A percentile compares a stretch with the other conserved stretches of the same genome.
Conservation (phyloP, 2,329 filamentous ascomycete genomes). For the Diaporthe citri region DNA sequence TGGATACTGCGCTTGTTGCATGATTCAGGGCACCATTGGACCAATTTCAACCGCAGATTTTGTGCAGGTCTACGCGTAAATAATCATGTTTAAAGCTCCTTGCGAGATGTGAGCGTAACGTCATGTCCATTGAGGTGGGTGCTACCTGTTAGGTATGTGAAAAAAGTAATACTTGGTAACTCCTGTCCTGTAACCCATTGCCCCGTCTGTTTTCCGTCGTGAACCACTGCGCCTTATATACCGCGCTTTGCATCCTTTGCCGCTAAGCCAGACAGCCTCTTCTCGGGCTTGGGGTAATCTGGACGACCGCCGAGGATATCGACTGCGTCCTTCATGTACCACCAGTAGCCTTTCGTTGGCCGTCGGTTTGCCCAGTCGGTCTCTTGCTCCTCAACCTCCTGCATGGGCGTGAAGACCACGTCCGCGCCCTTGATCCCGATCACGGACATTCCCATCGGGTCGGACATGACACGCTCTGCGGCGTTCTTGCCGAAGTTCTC, state of each 20-base stretch:
- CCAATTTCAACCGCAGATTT: not conserved
- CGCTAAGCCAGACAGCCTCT: slow-evolving; percentile 61
- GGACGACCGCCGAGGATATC: slow-evolving; percentile 86
- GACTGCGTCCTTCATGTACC: slow-evolving; percentile 82
- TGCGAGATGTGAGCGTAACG: slow-evolving; percentile 13
- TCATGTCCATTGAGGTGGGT: slow-evolving; percentile 21
- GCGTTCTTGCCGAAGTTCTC: slow-evolving; percentile 79
- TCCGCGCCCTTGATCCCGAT: slow-evolving; percentile 94
- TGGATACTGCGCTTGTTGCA: not conserved
- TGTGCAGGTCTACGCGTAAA: not conserved
- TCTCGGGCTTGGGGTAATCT: slow-evolving; percentile 62
- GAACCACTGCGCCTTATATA: slow-evolving; percentile 43
- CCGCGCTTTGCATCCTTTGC: slow-evolving; percentile 75
- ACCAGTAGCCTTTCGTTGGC: slow-evolving; percentile 89
- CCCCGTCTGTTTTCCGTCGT: slow-evolving; percentile 13
- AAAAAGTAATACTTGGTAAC: slow-evolving; percentile 31
- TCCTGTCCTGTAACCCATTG: slow-evolving; percentile 25
- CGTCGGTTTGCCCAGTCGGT: slow-evolving; percentile 95
- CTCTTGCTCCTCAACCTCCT: slow-evolving; percentile 82
- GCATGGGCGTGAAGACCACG: slow-evolving; percentile 88
- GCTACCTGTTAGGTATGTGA: slow-evolving; percentile 16
- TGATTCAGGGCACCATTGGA: not conserved
- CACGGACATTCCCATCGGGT: slow-evolving; percentile 81
- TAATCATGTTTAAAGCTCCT: not conserved
- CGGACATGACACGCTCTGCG: slow-evolving; percentile 76